A percentile compares a stretch with the other conserved stretches of the same genome.
Conservation (phyloP, 352 stramenopile genomes). For the Phytophthora rubi region DNA sequence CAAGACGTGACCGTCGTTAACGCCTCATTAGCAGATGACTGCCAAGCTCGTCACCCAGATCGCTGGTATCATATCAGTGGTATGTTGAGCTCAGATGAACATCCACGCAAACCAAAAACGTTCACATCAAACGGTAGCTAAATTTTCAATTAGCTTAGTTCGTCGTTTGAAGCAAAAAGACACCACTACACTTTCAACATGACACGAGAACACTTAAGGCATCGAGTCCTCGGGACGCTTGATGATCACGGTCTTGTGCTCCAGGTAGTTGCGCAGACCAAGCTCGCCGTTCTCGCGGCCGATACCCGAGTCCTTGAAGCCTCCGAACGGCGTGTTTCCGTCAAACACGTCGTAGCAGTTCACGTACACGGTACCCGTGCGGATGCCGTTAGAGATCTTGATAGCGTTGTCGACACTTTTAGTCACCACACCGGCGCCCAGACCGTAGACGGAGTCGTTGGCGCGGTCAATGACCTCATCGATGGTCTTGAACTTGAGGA, state of each 20-base stretch:
- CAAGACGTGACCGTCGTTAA: no score
- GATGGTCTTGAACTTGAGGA: conserved; percentile 19
- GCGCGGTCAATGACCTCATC: conserved; percentile 89
- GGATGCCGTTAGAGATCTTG: conserved; percentile 88
- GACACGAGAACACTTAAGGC: conserved; percentile 27
- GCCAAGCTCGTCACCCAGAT: no score
- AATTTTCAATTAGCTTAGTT: conserved; percentile 14
- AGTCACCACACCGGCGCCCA: conserved; percentile 91
- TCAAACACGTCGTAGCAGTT: conserved; percentile 95
- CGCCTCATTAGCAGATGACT: no score
- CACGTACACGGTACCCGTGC: conserved; percentile 93
- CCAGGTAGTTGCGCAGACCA: conserved; percentile 77
- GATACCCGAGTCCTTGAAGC: conserved; percentile 88
- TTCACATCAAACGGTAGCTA: not conserved
- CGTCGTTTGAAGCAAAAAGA: conserved; percentile 10
- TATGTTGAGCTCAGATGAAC: no score
- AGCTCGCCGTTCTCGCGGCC: conserved; percentile 83
- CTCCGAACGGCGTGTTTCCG: conserved; percentile 84
- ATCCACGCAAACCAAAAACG: not conserved
- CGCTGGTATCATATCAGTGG: no score
- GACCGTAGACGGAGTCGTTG: conserved; percentile 89
- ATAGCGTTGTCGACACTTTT: conserved; percentile 86
- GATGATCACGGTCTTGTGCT: conserved; percentile 82
- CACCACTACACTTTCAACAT: conserved; percentile 25
- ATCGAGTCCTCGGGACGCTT: conserved; percentile 60